Conservation (phyloP, 805 yeast genomes). For the Wickerhamiella lipophila region DNA sequence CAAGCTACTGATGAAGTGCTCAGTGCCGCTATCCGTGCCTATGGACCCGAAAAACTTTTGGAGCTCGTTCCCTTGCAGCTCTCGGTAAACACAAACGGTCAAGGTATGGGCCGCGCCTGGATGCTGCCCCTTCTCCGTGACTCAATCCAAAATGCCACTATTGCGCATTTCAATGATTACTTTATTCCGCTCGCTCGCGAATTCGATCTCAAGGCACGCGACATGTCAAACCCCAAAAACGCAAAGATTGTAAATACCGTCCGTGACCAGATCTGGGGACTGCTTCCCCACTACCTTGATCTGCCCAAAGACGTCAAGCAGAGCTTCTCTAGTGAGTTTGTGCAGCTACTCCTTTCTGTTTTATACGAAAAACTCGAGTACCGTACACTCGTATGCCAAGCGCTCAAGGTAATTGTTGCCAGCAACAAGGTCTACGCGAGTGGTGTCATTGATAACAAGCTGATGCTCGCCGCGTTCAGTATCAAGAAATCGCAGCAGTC, state of each 20-base stretch:
- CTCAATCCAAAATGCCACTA: slow-evolving; percentile 56
- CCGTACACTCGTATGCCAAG: slow-evolving; percentile 74
- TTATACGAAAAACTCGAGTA: slow-evolving; percentile 63
- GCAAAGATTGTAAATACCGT: slow-evolving; percentile 71
- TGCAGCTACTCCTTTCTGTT: slow-evolving; percentile 57
- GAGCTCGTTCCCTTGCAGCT: slow-evolving; percentile 68
- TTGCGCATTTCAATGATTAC: slow-evolving; percentile 48
- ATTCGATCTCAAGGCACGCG: slow-evolving; percentile 23
- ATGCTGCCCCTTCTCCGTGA: slow-evolving; percentile 82
- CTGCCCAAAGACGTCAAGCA: slow-evolving; percentile 59
- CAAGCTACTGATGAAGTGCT: slow-evolving; percentile 70
- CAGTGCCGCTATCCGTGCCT: slow-evolving; percentile 58
- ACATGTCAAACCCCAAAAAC: slow-evolving; percentile 39
- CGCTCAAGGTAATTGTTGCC: slow-evolving; percentile 64
- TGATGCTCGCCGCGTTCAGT: slow-evolving; percentile 52
- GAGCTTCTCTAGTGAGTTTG: slow-evolving; percentile 64
- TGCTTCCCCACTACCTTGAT: slow-evolving; percentile 79
- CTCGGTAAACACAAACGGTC: slow-evolving; percentile 30
- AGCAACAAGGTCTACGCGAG: slow-evolving; percentile 49
- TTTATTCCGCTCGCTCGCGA: slow-evolving; percentile 49
- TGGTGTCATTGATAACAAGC: slow-evolving; percentile 48
- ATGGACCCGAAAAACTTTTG: slow-evolving; percentile 82
- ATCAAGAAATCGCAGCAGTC: slow-evolving; percentile 41
- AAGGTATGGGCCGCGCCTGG: slow-evolving; percentile 87
- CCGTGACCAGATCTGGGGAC: slow-evolving; percentile 83